phyloP scores from a whole-genome alignment of 805 yeast genomes.

The Candida palmyrensis region DNA sequence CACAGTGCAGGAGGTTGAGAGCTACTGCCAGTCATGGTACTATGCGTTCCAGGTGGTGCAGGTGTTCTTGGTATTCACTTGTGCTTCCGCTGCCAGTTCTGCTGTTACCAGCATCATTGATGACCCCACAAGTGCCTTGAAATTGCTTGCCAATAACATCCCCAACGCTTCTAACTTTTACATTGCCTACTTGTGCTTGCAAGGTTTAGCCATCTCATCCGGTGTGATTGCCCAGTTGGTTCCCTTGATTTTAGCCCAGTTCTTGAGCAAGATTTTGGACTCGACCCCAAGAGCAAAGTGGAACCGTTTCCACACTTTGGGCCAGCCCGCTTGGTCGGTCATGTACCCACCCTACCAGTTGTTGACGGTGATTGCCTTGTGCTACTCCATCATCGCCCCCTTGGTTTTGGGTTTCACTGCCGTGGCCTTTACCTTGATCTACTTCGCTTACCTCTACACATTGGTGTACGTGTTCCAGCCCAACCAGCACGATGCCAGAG shows the following conservation, averaged over 20 bases:
- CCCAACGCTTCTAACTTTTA: conserved; percentile 92
- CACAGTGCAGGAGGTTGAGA: conserved; percentile 67
- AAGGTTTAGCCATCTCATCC: conserved; percentile 77
- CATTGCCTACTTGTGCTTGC: conserved; percentile 74
- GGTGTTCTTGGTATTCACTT: conserved; percentile 78
- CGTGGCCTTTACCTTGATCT: conserved; percentile 51
- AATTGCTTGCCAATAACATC: conserved; percentile 64
- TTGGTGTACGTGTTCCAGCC: conserved; percentile 60
- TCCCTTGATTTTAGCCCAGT: conserved; percentile 62
- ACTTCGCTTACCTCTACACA: conserved; percentile 59
- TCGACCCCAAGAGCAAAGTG: conserved; percentile 90
- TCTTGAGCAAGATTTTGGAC: conserved; percentile 69
- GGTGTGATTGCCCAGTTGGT: conserved; percentile 73
- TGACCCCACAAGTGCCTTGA: conserved; percentile 69
- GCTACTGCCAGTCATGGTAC: conserved; percentile 82
- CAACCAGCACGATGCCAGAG: conserved; percentile 55
- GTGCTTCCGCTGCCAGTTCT: conserved; percentile 80
- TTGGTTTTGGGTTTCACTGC: conserved; percentile 63
- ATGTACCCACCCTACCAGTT: conserved; percentile 75
- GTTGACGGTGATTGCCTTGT: conserved; percentile 64
- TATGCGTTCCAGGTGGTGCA: conserved; percentile 89
- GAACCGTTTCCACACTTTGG: conserved; percentile 63
- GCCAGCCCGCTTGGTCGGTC: conserved; percentile 75
- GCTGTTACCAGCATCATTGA: conserved; percentile 64
- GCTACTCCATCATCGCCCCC: conserved; percentile 78